Conservation (phyloP, 129 eudicot genomes). For the Calendula officinalis region DNA sequence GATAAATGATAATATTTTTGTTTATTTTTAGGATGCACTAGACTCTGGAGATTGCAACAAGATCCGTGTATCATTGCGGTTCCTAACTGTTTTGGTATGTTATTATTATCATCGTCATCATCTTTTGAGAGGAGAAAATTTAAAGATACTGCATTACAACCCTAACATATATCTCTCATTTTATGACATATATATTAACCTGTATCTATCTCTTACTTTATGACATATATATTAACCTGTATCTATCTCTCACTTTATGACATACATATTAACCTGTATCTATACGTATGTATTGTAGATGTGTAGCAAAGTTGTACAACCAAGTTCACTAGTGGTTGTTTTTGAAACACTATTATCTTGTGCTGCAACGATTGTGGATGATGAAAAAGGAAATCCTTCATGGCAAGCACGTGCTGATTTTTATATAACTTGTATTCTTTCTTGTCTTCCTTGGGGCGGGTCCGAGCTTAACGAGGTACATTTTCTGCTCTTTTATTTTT, state of each 20-base stretch:
- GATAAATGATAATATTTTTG: constrained; percentile 5
- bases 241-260: constrained; percentile 7
- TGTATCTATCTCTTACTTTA: background rate
- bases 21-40: constrained; percentile 57
- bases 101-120: background rate
- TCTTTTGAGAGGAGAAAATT: too few species aligned
- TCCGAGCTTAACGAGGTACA: constrained; percentile 85
- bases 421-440: constrained; percentile 77
- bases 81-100: constrained; percentile 86
- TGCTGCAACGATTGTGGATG: constrained; percentile 96
- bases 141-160: too few species aligned
- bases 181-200: too few species aligned
- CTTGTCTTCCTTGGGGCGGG: constrained; percentile 99
- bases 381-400: constrained; percentile 94
- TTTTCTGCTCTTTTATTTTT: background rate
- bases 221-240: too few species aligned
- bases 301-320: constrained; percentile 97
- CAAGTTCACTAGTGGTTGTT: constrained; percentile 72
- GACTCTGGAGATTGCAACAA: constrained; percentile 65
- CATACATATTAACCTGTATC: background rate
- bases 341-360: constrained; percentile 85
- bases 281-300: constrained; percentile 47
- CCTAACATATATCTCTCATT: background rate
- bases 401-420: constrained; percentile 99
- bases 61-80: constrained; percentile 78